phyloP scores from a whole-genome alignment of 495 filamentous ascomycete genomes.

The Penicillium taxi region DNA sequence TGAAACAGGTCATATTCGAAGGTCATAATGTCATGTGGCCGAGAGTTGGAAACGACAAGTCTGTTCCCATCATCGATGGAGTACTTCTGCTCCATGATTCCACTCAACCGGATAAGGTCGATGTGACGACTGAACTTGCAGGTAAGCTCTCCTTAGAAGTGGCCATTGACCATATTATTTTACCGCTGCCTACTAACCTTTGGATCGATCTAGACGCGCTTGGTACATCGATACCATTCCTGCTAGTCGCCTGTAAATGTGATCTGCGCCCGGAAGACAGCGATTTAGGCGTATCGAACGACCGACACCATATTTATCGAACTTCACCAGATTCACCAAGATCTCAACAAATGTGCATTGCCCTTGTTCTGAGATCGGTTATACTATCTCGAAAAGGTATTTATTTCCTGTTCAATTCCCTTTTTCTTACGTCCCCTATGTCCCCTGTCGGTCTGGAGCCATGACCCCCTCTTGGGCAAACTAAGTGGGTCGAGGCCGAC shows the following conservation, averaged over 20 bases:
- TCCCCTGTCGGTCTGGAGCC: constrained; percentile 10
- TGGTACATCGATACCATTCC: constrained; percentile 58
- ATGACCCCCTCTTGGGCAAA: constrained; percentile 17
- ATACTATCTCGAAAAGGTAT: constrained; percentile 57
- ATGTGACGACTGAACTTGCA: constrained; percentile 58
- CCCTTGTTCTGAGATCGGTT: constrained; percentile 62
- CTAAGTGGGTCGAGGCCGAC: constrained; percentile 31
- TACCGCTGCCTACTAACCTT: constrained; percentile 2
- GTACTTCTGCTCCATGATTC: constrained; percentile 82
- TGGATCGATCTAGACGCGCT: constrained; percentile 51
- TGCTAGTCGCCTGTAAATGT: constrained; percentile 80
- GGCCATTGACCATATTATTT: neutral
- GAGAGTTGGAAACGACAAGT: constrained; percentile 53
- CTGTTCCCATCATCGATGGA: constrained; percentile 69
- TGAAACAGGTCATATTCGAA: constrained; percentile 30
- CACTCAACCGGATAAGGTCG: constrained; percentile 61
- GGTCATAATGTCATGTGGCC: constrained; percentile 69
- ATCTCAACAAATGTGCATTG: constrained; percentile 70
- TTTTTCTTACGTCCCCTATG: constrained; percentile 1
- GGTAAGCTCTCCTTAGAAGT: constrained; percentile 16
- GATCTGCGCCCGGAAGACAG: constrained; percentile 52
- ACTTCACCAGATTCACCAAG: constrained; percentile 63
- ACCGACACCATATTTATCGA: constrained; percentile 61
- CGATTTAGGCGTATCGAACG: constrained; percentile 44
- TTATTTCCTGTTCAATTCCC: neutral